Evolutionary conservation across 208 protist species (phyloP).

Genomic region (Crithidia fasciculata): DNA sequence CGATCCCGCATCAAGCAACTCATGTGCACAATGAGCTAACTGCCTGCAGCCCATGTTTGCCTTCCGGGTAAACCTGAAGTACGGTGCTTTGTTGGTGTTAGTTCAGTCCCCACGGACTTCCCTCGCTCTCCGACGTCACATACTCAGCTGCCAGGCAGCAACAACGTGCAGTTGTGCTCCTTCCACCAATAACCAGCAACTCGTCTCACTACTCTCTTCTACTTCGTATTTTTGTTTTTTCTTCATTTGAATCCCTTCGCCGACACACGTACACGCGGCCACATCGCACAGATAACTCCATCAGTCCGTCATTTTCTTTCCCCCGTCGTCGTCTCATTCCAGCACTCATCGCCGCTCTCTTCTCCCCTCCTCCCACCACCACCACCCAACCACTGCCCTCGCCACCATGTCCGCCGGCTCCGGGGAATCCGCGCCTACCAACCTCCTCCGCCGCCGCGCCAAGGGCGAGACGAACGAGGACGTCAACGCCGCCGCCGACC

Average conservation of each 20-base stretch:
- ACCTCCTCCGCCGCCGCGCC: slow-evolving; percentile 70
- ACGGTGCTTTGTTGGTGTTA: no score
- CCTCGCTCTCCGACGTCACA: no score
- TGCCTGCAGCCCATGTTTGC: no score
- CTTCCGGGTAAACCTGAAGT: no score
- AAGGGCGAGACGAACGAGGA: slow-evolving; percentile 58
- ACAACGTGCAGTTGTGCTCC: no score
- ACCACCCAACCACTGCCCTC: background rate
- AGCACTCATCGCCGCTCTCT: background rate
- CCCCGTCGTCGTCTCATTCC: background rate
- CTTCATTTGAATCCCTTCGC: background rate
- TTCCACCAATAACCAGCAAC: background rate
- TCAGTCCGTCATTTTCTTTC: slow-evolving; percentile 4
- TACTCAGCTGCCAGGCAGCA: no score
- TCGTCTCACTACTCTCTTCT: background rate
- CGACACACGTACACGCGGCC: background rate
- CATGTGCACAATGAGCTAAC: no score
- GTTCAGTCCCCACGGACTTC: no score
- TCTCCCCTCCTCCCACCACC: background rate
- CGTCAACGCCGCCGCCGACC: slow-evolving; percentile 66
- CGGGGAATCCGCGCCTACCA: slow-evolving; percentile 44
- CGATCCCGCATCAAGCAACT: no score
- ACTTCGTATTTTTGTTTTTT: background rate
- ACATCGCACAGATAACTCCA: background rate
- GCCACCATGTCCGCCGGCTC: slow-evolving; percentile 64